These are phyloP conservation scores for Claviceps sp. DNA, from an alignment of 2,329 filamentous ascomycete species.

Conservation along the genomic window DNA sequence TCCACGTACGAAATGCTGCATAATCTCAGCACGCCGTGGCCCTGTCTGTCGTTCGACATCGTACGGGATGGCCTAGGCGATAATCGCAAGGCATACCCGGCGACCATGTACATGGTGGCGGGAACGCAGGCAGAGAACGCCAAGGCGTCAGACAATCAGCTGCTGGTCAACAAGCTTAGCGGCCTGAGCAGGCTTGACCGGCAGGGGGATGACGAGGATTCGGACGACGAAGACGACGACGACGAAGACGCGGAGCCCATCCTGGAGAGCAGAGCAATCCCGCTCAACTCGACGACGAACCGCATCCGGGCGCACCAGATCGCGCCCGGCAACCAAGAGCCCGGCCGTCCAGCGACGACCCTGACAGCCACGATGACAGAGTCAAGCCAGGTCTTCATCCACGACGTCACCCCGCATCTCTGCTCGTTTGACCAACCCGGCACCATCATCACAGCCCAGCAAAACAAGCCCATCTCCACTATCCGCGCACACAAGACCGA, in stretches of 20 bases:
- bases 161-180: constrained; percentile 94
- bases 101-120: constrained; percentile 86
- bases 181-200: constrained; percentile 78
- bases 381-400: constrained; percentile 75
- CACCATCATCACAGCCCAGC: constrained; percentile 61
- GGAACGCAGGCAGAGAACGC: constrained; percentile 79
- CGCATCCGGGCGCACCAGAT: constrained; percentile 80
- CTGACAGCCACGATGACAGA: constrained; percentile 89
- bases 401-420: constrained; percentile 86
- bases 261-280: constrained; percentile 82
- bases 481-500: constrained; percentile 85
- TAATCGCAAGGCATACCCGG: constrained; percentile 82
- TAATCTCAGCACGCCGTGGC: constrained; percentile 87
- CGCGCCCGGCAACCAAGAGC: constrained; percentile 58
- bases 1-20: constrained; percentile 98
- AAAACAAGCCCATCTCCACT: constrained; percentile 79
- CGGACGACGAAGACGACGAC: constrained; percentile 49
- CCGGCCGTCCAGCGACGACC: constrained; percentile 61
- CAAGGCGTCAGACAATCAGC: constrained; percentile 71
- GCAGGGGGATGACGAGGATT: constrained; percentile 53
- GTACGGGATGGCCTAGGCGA: constrained; percentile 76
- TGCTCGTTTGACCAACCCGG: constrained; percentile 83
- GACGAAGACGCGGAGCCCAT: constrained; percentile 77
- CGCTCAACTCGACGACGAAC: constrained; percentile 79
- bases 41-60: constrained; percentile 91